Percentiles rank a stretch among this genome's conserved stretches.
Conservation (phyloP, 768 basidiomycete species). For the Antrodiella citrinella region DNA sequence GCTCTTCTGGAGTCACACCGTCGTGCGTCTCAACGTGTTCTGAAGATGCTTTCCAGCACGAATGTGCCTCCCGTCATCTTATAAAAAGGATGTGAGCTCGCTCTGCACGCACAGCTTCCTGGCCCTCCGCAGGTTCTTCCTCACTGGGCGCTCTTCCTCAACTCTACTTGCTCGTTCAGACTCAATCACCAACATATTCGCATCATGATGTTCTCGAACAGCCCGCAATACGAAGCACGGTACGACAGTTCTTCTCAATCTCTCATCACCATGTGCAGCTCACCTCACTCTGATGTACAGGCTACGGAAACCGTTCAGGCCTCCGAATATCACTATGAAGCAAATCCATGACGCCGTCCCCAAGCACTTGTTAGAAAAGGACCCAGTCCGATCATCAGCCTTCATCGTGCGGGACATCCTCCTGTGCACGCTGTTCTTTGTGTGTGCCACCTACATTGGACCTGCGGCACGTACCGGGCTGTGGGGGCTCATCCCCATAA, state of each 20-base stretch:
- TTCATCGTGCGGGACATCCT: slow-evolving; percentile 40
- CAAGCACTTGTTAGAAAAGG: slow-evolving; percentile 38
- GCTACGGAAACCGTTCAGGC: slow-evolving; percentile 35
- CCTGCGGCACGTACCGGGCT: slow-evolving; percentile 30
- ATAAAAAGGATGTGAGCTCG: no score
- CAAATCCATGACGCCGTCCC: slow-evolving; percentile 50
- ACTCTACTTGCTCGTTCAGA: neutral
- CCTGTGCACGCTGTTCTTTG: slow-evolving; percentile 35
- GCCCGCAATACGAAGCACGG: slow-evolving; percentile 21
- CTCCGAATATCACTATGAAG: slow-evolving; percentile 42
- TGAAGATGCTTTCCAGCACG: no score
- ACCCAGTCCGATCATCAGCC: slow-evolving; percentile 27
- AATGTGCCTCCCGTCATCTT: no score
- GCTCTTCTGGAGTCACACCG: no score
- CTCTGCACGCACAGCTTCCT: no score
- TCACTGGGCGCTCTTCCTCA: no score
- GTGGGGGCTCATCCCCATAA: slow-evolving; percentile 26
- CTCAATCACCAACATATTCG: neutral
- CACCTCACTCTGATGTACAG: slow-evolving; percentile 21
- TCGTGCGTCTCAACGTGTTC: no score
- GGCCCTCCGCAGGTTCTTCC: no score
- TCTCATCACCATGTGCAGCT: neutral
- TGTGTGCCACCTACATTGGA: slow-evolving; percentile 33
- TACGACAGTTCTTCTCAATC: neutral
- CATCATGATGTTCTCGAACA: slow-evolving; percentile 17